phyloP scores from a whole-genome alignment of 176 grass and related monocot genomes.

The Raddia guianensis region DNA sequence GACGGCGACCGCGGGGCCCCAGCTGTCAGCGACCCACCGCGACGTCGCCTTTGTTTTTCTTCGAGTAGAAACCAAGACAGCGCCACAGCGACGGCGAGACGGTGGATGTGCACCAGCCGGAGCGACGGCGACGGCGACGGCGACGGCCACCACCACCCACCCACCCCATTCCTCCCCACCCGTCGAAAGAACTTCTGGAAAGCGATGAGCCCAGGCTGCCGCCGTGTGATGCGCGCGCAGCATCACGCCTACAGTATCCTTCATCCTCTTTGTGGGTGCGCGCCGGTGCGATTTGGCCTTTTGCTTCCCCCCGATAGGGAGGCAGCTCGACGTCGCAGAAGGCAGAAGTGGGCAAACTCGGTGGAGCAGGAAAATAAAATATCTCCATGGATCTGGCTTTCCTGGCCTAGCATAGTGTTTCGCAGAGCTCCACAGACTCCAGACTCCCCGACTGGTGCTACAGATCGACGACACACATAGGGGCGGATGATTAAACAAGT shows the following conservation, averaged over 20 bases:
- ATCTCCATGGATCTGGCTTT: constrained; percentile 29
- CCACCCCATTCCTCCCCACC: background rate
- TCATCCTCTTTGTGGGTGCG: constrained; percentile 24
- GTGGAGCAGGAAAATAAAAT: background rate
- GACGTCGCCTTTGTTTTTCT: background rate
- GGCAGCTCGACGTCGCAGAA: background rate
- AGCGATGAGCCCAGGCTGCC: constrained; percentile 5
- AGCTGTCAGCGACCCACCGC: background rate
- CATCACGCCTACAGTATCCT: background rate
- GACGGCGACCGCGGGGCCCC: background rate
- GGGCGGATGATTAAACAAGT: background rate
- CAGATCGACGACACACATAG: background rate
- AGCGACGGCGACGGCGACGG: constrained; percentile 3
- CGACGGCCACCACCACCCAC: background rate
- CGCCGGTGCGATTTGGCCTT: background rate
- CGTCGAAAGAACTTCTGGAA: background rate
- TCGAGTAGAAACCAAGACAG: constrained; percentile 36
- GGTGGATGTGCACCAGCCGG: background rate
- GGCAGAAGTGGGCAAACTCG: background rate
- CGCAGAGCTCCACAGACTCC: background rate
- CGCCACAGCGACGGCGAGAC: background rate
- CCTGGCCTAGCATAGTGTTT: background rate
- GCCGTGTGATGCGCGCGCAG: background rate
- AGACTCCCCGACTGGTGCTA: background rate
- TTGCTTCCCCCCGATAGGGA: background rate